Conservation (phyloP, 1,139 yeast species). For the Candida glucosophila region DNA sequence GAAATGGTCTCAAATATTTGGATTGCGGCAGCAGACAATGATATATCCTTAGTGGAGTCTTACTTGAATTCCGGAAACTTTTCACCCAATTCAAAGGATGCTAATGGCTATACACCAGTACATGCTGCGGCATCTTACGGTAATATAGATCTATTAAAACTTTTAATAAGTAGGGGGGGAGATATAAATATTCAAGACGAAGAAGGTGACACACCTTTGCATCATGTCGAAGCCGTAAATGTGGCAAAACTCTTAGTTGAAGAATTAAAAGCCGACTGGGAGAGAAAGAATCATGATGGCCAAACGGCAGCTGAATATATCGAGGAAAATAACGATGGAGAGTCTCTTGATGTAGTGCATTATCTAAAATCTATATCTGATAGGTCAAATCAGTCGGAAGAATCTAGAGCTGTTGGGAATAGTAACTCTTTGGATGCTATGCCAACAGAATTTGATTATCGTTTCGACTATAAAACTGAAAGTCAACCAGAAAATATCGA, state of each 20-base stretch:
- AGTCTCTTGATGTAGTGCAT: conserved; percentile 66
- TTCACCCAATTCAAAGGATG: conserved; percentile 70
- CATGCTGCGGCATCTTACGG: conserved; percentile 97
- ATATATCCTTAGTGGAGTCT: conserved; percentile 47
- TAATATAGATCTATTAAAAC: conserved; percentile 56
- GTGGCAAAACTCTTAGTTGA: conserved; percentile 62
- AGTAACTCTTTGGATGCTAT: conserved; percentile 15
- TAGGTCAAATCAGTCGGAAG: conserved; percentile 11
- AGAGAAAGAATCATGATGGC: conserved; percentile 59
- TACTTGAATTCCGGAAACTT: conserved; percentile 43
- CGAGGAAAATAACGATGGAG: conserved; percentile 83
- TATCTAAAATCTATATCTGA: conserved; percentile 48
- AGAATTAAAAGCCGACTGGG: conserved; percentile 58
- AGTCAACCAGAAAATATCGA: conserved; percentile 49
- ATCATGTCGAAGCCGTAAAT: conserved; percentile 68
- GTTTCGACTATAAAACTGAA: no score
- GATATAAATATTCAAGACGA: conserved; percentile 72
- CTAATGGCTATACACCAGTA: conserved; percentile 90
- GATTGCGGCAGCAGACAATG: conserved; percentile 92
- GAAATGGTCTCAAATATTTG: conserved; percentile 62
- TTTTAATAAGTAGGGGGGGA: conserved; percentile 58
- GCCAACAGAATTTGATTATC: conserved; percentile 33
- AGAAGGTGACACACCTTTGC: conserved; percentile 95
- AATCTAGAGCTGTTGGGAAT: conserved; percentile 4
- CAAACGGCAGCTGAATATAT: conserved; percentile 60